phyloP scores from a whole-genome alignment of 2,329 filamentous ascomycete genomes.

The Epichloe gansuensis region DNA sequence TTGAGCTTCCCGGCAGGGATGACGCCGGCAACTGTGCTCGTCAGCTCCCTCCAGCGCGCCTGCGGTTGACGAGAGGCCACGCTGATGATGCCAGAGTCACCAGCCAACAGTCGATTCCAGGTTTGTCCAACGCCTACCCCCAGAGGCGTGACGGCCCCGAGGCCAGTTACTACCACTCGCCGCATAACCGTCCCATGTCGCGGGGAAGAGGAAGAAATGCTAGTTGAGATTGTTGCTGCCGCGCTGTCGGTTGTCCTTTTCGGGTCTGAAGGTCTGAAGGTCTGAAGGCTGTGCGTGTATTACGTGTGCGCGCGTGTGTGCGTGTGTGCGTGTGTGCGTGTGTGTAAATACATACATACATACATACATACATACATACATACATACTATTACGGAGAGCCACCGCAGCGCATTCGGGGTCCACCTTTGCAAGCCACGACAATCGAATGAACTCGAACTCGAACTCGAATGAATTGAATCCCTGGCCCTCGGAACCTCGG shows the following conservation, averaged over 20 bases:
- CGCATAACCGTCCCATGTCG: slow-evolving; percentile 40
- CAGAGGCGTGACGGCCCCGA: slow-evolving; percentile 72
- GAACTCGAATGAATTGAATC: too few relatives aligned
- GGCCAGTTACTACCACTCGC: slow-evolving; percentile 72
- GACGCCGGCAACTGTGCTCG: slow-evolving; percentile 74
- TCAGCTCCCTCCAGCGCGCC: slow-evolving; percentile 55
- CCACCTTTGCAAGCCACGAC: too few relatives aligned
- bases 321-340: too few relatives aligned
- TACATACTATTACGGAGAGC: too few relatives aligned
- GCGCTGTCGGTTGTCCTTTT: too few relatives aligned
- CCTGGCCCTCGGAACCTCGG: too few relatives aligned
- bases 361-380: too few relatives aligned
- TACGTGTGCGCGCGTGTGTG: too few relatives aligned
- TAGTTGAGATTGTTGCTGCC: not conserved
- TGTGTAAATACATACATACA: too few relatives aligned
- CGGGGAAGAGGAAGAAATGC: not conserved
- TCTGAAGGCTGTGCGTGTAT: not conserved
- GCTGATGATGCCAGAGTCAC: slow-evolving; percentile 70
- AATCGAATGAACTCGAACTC: too few relatives aligned
- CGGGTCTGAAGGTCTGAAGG: too few relatives aligned
- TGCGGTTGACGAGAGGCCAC: slow-evolving; percentile 47
- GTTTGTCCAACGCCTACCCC: slow-evolving; percentile 66
- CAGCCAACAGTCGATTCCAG: slow-evolving; percentile 70
- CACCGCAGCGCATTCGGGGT: too few relatives aligned
- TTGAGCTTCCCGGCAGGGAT: slow-evolving; percentile 45